Percentiles rank a stretch among this genome's conserved stretches.
Conservation (phyloP, 1,139 yeast species). For the Pichia inconspicua region DNA sequence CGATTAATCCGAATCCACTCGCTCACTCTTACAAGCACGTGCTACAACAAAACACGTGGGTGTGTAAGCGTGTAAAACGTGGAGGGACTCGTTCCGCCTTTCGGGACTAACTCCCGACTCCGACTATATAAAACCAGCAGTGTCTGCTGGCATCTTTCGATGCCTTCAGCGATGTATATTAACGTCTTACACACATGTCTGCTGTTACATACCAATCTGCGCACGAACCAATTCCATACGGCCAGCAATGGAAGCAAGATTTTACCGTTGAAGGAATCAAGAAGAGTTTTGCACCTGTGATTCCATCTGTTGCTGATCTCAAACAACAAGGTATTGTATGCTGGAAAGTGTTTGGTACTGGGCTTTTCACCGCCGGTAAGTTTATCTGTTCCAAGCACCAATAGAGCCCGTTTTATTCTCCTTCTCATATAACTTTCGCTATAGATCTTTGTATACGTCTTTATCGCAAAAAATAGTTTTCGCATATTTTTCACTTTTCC, state of each 20-base stretch:
- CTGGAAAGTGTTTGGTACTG: slow-evolving; percentile 1
- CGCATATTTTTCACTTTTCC: too few relatives aligned
- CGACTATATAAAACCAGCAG: too few relatives aligned
- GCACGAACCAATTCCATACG: slow-evolving; percentile 7
- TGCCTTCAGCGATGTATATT: background rate
- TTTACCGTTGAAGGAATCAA: slow-evolving; percentile 5
- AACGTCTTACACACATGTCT: background rate
- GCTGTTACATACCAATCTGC: background rate
- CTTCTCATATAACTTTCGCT: too few relatives aligned
- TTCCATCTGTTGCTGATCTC: slow-evolving; percentile 3
- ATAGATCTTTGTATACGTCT: too few relatives aligned
- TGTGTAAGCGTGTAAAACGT: too few relatives aligned
- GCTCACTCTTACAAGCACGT: too few relatives aligned
- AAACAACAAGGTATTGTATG: slow-evolving; percentile 6
- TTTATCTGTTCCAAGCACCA: slow-evolving; percentile 3
- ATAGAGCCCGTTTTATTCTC: background rate
- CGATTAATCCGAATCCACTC: too few relatives aligned
- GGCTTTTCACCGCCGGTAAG: background rate
- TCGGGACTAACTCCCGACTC: too few relatives aligned
- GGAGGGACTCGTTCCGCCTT: too few relatives aligned
- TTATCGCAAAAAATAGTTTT: too few relatives aligned
- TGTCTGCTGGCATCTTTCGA: too few relatives aligned
- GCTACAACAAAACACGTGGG: too few relatives aligned
- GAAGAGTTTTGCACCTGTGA: slow-evolving; percentile 1
- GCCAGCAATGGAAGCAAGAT: slow-evolving; percentile 10